These are phyloP conservation scores for Phaffia australis DNA, from an alignment of 768 basidiomycete genomes.

Conservation along the genomic window DNA sequence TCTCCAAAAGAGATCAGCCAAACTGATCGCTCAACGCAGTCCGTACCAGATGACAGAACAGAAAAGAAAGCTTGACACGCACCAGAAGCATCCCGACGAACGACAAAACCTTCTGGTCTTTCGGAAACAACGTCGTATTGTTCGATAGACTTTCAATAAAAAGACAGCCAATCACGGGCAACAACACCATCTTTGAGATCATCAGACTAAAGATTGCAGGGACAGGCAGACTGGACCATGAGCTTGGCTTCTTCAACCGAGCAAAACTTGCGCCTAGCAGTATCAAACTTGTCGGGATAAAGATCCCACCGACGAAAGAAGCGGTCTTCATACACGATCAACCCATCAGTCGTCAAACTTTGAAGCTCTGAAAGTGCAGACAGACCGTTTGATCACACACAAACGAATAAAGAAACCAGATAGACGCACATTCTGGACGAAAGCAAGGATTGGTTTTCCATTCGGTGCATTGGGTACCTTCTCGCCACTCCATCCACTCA, in stretches of 20 bases:
- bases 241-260: conserved; percentile 38
- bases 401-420: conserved; percentile 23
- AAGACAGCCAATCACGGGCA: conserved; percentile 42
- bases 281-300: conserved; percentile 36
- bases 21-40: background rate
- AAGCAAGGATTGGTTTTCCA: conserved; percentile 43
- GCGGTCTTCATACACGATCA: conserved; percentile 28
- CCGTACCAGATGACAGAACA: background rate
- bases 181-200: conserved; percentile 35
- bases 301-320: conserved; percentile 36
- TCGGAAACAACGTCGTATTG: conserved; percentile 37
- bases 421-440: conserved; percentile 37
- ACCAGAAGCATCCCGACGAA: conserved; percentile 44
- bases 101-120: conserved; percentile 40
- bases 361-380: background rate
- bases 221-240: conserved; percentile 40
- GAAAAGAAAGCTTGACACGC: background rate
- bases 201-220: conserved; percentile 33
- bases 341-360: background rate
- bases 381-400: background rate
- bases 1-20: background rate
- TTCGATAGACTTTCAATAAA: conserved; percentile 34
- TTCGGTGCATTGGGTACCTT: conserved; percentile 42
- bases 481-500: conserved; percentile 36
- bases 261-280: conserved; percentile 44